Evolutionary conservation across 2,329 filamentous ascomycete genomes (phyloP).

Genomic region (Pyrenophora tritici-repentis): DNA sequence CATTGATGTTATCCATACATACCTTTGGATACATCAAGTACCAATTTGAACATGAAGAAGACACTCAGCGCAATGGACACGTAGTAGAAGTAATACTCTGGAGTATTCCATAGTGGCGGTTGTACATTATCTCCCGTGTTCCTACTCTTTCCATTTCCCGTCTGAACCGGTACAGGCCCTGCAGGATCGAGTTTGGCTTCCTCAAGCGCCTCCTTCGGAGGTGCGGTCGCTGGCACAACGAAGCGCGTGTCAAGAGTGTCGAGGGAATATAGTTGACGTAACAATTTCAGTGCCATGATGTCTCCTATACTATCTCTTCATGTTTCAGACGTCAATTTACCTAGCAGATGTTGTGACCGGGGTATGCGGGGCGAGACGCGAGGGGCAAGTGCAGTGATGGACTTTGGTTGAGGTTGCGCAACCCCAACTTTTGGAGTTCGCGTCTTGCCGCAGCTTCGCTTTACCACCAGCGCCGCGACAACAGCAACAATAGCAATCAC

Average conservation of each 20-base stretch:
- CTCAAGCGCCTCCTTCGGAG: constrained; percentile 54
- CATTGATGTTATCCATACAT: constrained; percentile 23
- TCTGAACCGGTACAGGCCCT: constrained; percentile 32
- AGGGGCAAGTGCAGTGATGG: constrained; percentile 24
- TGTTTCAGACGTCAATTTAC: constrained; percentile 9
- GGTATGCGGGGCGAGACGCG: constrained; percentile 17
- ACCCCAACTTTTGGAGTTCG: constrained; percentile 34
- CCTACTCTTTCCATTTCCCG: constrained; percentile 30
- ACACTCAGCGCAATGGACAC: constrained; percentile 68
- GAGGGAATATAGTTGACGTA: constrained; percentile 64
- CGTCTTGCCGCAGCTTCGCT: constrained; percentile 35
- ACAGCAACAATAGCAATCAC: constrained; percentile 6
- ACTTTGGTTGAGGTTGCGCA: constrained; percentile 13
- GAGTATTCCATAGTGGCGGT: constrained; percentile 80
- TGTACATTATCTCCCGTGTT: constrained; percentile 52
- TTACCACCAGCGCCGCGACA: constrained; percentile 30
- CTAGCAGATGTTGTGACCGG: neutral
- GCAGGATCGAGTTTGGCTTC: constrained; percentile 42
- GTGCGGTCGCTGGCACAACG: constrained; percentile 69
- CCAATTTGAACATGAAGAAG: constrained; percentile 89
- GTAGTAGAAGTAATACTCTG: constrained; percentile 85
- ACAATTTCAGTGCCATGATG: constrained; percentile 51
- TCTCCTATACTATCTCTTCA: constrained; percentile 28
- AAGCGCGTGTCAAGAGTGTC: constrained; percentile 75
- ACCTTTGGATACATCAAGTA: constrained; percentile 84